Evolutionary conservation across 805 yeast genomes (phyloP), one percentile per base, ranked within the genome.

Genomic region (Teunomyces lycoperdinae): DNA sequence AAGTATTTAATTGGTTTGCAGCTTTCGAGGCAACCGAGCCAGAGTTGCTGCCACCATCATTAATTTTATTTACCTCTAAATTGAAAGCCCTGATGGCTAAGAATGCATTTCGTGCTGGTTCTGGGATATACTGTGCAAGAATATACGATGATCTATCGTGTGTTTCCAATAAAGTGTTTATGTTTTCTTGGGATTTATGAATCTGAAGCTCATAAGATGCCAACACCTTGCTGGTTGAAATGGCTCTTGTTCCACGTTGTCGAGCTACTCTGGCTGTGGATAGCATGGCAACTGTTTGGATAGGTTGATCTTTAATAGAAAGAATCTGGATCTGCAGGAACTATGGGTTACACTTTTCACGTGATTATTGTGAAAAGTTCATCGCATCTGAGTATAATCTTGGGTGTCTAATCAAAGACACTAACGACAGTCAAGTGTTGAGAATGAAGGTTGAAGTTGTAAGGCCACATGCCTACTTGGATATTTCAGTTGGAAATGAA

Each of bases 41-140:
- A 3, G 50, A 20, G 40, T 55, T 58, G 29, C 48, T 51, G 2
- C 68, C 67, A 4, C 69, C 69, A 39, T 52, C 67, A 30, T 59
- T 52, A 31, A 83, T 75, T 59, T 78, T 75, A 54, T 80, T 74
- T 33, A 84, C 70, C 55, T 87, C 92, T 33, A 85, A 60, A 51
- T 82, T 81, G 66, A 89, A 80, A 0, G 86, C 84, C 33, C 83
- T 67, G 29, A 85, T 68, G 0, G 88, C 95, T 10, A 84, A 50
- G 53, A 77, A 85, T 1, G 84, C 76, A 55, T 83, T 81, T 52
- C 84, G 73, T 1, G 84, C 77, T 9, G 81, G 83, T 31, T 69
- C 71, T 2, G 95, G 95, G 27, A 86, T 70, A 58, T 87, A 85
- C 42, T 85, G 85, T 2, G 86, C 78, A 20, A 88, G 66, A 13